Conservation (phyloP, 2,329 filamentous ascomycete genomes). For the Penicillium concentricum region DNA sequence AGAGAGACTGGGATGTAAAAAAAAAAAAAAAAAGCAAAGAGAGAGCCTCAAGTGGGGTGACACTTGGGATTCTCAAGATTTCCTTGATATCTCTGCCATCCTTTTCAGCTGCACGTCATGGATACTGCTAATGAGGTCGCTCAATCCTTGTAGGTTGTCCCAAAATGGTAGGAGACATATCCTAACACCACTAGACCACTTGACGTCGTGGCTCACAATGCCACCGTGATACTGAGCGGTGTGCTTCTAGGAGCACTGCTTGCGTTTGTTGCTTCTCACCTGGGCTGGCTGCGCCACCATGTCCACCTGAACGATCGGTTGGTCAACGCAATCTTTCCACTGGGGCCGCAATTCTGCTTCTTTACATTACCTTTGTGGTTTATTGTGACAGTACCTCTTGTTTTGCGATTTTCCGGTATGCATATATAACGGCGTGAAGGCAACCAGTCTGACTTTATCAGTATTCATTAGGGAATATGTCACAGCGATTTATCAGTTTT, state of each 20-base stretch:
- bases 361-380: neutral
- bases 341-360: neutral
- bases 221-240: constrained; percentile 7
- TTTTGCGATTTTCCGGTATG: neutral
- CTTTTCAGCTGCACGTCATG: constrained; percentile 8
- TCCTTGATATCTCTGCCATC: too few species aligned
- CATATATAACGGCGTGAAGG: neutral
- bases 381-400: neutral
- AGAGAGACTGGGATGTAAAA: neutral
- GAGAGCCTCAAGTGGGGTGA: neutral
- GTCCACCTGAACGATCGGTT: neutral
- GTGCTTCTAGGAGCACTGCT: neutral
- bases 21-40: neutral
- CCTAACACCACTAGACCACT: neutral
- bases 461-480: neutral
- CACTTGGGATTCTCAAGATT: neutral
- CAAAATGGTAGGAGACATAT: neutral
- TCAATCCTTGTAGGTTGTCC: neutral
- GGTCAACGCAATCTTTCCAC: neutral
- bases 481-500: neutral
- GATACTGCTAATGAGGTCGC: neutral
- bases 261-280: neutral
- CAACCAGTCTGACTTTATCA: neutral
- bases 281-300: neutral
- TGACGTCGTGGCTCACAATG: neutral